phyloP scores from a whole-genome alignment of 306 rosid genomes.

The Cucurbita moschata region DNA sequence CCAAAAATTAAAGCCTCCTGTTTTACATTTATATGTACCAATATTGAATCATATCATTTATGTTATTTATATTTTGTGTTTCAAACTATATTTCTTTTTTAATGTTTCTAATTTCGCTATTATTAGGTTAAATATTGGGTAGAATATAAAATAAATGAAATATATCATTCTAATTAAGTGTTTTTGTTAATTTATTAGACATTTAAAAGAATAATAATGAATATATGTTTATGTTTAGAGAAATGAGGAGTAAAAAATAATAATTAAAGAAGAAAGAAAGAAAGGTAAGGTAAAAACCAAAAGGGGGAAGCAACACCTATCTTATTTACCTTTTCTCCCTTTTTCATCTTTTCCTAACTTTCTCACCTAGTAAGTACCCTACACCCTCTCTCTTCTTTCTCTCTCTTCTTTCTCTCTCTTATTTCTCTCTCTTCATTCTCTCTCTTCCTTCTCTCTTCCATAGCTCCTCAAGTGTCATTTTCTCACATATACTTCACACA shows the following conservation, averaged over 20 bases:
- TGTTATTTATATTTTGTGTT: too few species aligned
- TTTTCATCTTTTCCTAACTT: constrained; percentile 14
- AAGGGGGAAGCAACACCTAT: constrained; percentile 11
- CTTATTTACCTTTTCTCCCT: constrained; percentile 11
- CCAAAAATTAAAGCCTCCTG: background rate
- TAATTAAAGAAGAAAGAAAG: background rate
- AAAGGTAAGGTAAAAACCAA: constrained; percentile 17
- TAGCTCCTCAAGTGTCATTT: constrained; percentile 80
- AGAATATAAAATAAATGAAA: too few species aligned
- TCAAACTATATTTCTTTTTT: too few species aligned
- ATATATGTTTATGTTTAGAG: too few species aligned
- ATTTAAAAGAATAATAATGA: too few species aligned
- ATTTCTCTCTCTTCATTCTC: background rate
- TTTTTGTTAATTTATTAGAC: too few species aligned
- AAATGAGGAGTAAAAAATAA: background rate
- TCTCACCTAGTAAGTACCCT: constrained; percentile 16
- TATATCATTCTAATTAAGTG: too few species aligned
- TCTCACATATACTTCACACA: constrained; percentile 95
- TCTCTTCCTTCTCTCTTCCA: constrained; percentile 19
- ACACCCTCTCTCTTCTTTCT: constrained; percentile 35
- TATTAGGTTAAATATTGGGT: too few species aligned
- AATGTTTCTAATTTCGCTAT: too few species aligned
- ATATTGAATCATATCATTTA: too few species aligned
- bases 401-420: constrained; percentile 17
- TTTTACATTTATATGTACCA: background rate